Percentiles rank a stretch among this genome's conserved stretches.
These are phyloP conservation scores for Coriaria nepalensis DNA, from an alignment of 306 rosid genomes.

Conservation along the genomic window DNA sequence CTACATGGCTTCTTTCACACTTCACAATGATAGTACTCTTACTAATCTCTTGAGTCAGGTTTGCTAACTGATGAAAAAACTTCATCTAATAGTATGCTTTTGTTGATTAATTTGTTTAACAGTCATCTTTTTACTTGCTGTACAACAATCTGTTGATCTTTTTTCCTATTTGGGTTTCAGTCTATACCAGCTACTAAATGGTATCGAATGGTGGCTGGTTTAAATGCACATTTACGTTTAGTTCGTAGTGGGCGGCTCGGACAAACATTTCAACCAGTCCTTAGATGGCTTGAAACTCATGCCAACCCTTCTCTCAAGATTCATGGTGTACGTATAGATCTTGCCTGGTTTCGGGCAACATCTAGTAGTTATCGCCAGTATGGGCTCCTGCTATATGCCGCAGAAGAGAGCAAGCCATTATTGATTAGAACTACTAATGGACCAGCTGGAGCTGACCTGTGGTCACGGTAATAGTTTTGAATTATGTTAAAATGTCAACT, in stretches of 20 bases:
- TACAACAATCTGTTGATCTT: too few relatives aligned
- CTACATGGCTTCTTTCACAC: constrained; percentile 86
- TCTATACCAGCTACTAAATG: constrained; percentile 84
- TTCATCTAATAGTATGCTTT: background rate
- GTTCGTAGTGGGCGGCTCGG: constrained; percentile 80
- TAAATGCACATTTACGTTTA: constrained; percentile 87
- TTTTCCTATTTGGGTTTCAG: constrained; percentile 25
- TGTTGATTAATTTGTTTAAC: background rate
- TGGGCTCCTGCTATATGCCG: constrained; percentile 64
- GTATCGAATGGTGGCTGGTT: constrained; percentile 93
- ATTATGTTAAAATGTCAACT: too few relatives aligned
- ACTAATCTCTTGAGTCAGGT: constrained; percentile 99
- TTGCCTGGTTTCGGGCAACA: constrained; percentile 86
- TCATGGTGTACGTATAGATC: constrained; percentile 65
- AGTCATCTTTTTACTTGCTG: background rate
- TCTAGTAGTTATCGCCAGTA: constrained; percentile 82
- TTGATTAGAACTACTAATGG: constrained; percentile 32
- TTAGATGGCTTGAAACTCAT: constrained; percentile 79
- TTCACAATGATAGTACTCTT: constrained; percentile 76
- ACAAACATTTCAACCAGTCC: constrained; percentile 62
- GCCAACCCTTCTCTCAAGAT: constrained; percentile 75
- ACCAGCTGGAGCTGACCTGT: constrained; percentile 29
- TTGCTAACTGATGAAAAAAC: constrained; percentile 22
- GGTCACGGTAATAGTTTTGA: constrained; percentile 54
- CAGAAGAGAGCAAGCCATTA: constrained; percentile 31